Evolutionary conservation across 2,329 filamentous ascomycete genomes (phyloP), one percentile per base, ranked within the genome.

Genomic region (Ambrosiella xylebori): DNA sequence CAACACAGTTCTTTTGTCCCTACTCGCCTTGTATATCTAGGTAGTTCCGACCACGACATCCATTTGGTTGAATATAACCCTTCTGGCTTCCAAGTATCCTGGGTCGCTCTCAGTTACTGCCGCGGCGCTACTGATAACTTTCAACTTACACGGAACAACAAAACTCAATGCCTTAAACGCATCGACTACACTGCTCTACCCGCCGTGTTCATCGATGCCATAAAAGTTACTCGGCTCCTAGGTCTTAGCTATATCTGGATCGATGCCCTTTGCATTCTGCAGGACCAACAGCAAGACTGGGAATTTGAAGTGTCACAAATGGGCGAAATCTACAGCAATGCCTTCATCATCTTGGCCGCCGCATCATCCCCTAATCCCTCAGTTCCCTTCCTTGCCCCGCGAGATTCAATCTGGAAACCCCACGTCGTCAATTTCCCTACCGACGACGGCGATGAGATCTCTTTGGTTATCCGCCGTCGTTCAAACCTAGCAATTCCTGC

Each of bases 261-360:
- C 36, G 66, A 69, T 60, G 64, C 66, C 3, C 51, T 69, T 0
- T 69, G 67, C 41, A 68, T 69, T 7, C 40, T 67, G n/a, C 67
- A 69, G 38, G 63, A 64, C 37, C 58, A 57, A 2, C 15, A 39
- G 0, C 58, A 41, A 1, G 63, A 64, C 57, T 64, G 63, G 62
- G 38, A 47, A 11, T 35, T n/a, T 0, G 62, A 64, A 55, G 59
- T 61, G 1, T 50, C 59, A 0, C 56, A 56, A 19, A 64, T 64
- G 63, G 61, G 60, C 5, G 53, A 36, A 8, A 56, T 63, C 15
- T 64, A 61, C 38, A 56, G 44, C 44, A 62, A 62, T 3, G 62
- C 63, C 4, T 44, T 58, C n/a, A 52, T 64, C 7, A 60, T 62
- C 0, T 44, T 64, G 2, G 62, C 61, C 2, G 59, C 62, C 12